phyloP scores from a whole-genome alignment of 2,329 filamentous ascomycete species.

The Westerdykella aurantiaca region DNA sequence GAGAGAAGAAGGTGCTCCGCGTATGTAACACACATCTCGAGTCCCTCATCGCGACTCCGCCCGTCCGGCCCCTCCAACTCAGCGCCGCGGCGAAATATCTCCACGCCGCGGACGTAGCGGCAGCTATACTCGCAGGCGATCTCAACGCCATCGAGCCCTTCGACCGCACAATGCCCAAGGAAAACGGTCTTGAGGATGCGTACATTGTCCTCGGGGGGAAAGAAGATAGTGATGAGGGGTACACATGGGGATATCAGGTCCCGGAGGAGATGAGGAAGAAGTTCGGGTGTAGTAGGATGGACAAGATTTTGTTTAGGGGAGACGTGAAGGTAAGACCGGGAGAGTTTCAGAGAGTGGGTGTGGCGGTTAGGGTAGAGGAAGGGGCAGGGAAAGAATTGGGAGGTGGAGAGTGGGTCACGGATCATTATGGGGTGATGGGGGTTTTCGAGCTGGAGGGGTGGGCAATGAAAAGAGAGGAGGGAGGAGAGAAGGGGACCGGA shows the following conservation, averaged over 20 bases:
- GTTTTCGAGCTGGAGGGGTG: constrained; percentile 15
- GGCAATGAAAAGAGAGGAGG: constrained; percentile 1
- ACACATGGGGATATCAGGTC: constrained; percentile 56
- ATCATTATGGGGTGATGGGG: constrained; percentile 45
- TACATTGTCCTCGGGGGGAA: constrained; percentile 49
- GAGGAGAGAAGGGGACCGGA: too few relatives aligned
- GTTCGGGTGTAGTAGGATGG: too few relatives aligned
- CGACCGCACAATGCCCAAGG: constrained; percentile 44
- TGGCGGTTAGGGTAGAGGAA: too few relatives aligned
- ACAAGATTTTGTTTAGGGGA: too few relatives aligned
- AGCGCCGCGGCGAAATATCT: constrained; percentile 42
- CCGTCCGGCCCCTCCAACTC: constrained; percentile 48
- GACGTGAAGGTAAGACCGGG: too few relatives aligned
- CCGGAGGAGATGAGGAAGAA: constrained; percentile 6
- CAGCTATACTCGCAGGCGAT: constrained; percentile 49
- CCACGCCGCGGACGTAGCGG: constrained; percentile 34
- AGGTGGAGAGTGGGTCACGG: constrained; percentile 9
- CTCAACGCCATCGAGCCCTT: constrained; percentile 55
- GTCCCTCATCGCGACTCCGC: constrained; percentile 46
- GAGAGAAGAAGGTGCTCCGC: constrained; percentile 32
- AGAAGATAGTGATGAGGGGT: constrained; percentile 49
- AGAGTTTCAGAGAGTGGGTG: too few relatives aligned
- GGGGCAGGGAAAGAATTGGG: too few relatives aligned
- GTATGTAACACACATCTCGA: constrained; percentile 56
- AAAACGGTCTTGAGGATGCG: constrained; percentile 48